Base-by-base conservation (phyloP, 768 basidiomycete species). In the Pulveroboletus frians region DNA sequence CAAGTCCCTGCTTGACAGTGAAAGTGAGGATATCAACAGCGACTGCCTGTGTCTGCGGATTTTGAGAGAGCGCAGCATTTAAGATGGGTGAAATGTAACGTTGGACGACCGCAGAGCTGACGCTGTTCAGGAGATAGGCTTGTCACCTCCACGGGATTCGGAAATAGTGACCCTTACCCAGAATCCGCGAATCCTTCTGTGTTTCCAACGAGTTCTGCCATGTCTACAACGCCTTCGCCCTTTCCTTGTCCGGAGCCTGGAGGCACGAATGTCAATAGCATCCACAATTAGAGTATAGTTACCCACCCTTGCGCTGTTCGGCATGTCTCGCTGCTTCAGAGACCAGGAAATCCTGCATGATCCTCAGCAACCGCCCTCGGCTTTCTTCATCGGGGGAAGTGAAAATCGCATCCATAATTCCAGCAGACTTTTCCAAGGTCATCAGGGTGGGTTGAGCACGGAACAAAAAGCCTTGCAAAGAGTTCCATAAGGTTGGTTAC, bases 121-220 rank as follows among this genome's bases (percentile, higher is more conserved):
- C 91, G 23, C 95, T 98, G 59, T 23, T 50, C 53, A 40, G 31
- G 11, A 50, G 18, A 38, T 10, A 36, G 5, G 52, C 1, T 59
- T 27, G 30, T 43, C 23, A 32, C 23, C 14, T 27, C 40, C 23
- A 17, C 9, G 27, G 5, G 29, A 8, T 41, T 21, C 1, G 3
- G n/a, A 37, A 47, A 32, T 27, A 38, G n/a, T 15, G 10, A 17
- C 27, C 53, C 81, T 59, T 69, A 97, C 96, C 94, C 94, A 6
- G 95, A 97, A 58, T 98, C 96, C 0, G 95, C 92, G 64, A 98
- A 95, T 1, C 87, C 92, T 59, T 92, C 88, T 0, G 92, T 92
- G 59, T 95, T 94, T 1, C 96, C 96, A 4, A 98, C 88, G 9
- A 99, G 74, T 59, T 96, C 92, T 0, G 87, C 86, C 84, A 99